Evolutionary conservation across 148 eudicot species (phyloP), one percentile per base, ranked within the genome.

Genomic region (Silene uniflora): DNA sequence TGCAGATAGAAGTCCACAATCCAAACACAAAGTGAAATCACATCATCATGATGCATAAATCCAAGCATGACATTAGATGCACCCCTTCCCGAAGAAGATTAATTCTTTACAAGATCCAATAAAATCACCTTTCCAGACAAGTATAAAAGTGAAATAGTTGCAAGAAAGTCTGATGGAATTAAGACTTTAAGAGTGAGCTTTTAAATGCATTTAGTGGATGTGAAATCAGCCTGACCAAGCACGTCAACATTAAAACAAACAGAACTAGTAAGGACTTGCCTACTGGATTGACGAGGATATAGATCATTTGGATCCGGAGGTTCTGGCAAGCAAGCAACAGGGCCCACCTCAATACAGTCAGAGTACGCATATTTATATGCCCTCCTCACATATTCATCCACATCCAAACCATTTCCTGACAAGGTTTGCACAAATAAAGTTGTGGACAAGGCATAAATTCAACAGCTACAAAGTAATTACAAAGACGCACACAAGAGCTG

Each of bases 311-410:
- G 96, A 81, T 92, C 96, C 39, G 99, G 99, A 58, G 99, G 97
- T 81, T 95, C 97, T n/a, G 93, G 94, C 76, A 89, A 83, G 88
- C 91, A 84, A 77, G 99, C 91, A 72, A 95, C 86, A 39, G 97
- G 99, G 63, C 97, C 99, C 81, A 87, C 93, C 88, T 95, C 99
- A 82, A 95, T 85, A 77, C 97, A 92, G 79, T 95, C 99, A 78
- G 99, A 89, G 80, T 95, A 95, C 65, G 99, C 99, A 82, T 88
- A 95, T 82, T 91, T 92, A 79, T 92, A 95, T 59, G 99, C 96
- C 85, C 84, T 92, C 80, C 97, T 85, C 76, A 95, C 99, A 85
- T 95, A 95, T 80, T 95, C 99, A 76, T 95, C 99, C 61, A 95
- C 96, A 80, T 95, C 90, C 78, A 95, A 81, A 46, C 99, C 99